These are phyloP conservation scores for Xanthoconium separans DNA, from an alignment of 1,284 basidiomycete species.

Conservation along the genomic window DNA sequence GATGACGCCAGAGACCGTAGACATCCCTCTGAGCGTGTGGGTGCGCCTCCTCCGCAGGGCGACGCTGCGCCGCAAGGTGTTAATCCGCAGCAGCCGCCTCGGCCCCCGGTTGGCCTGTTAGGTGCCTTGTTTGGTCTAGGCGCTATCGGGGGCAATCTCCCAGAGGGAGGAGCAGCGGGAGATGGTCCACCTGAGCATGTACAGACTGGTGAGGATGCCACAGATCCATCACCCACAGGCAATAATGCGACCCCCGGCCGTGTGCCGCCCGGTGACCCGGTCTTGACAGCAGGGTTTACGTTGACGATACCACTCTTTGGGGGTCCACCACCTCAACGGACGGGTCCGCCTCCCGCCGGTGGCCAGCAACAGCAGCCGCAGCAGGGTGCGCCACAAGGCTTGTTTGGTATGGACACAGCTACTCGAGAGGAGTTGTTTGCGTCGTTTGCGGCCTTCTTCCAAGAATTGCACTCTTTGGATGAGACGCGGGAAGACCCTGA, in stretches of 20 bases:
- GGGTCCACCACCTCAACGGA: constrained; percentile 5
- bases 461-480: constrained; percentile 32
- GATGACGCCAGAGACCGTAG: constrained; percentile 56
- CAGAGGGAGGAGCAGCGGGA: constrained; percentile 15
- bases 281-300: constrained; percentile 31
- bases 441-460: constrained; percentile 31
- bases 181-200: constrained; percentile 20
- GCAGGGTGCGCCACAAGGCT: neutral
- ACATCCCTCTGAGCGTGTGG: constrained; percentile 53
- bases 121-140: constrained; percentile 27
- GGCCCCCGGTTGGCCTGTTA: constrained; percentile 20
- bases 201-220: constrained; percentile 30
- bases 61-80: constrained; percentile 17
- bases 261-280: constrained; percentile 21
- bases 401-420: constrained; percentile 21
- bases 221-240: constrained; percentile 18
- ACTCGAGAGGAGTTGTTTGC: constrained; percentile 28
- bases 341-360: constrained; percentile 1
- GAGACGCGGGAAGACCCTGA: constrained; percentile 62
- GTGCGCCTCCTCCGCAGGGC: constrained; percentile 5
- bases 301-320: constrained; percentile 34
- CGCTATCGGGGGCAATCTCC: constrained; percentile 6
- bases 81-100: constrained; percentile 19
- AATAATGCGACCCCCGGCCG: constrained; percentile 26
- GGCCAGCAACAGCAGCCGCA: neutral